These are phyloP conservation scores for Trichocomaceae sp. DNA, from an alignment of 2,329 filamentous ascomycete genomes.

Conservation along the genomic window DNA sequence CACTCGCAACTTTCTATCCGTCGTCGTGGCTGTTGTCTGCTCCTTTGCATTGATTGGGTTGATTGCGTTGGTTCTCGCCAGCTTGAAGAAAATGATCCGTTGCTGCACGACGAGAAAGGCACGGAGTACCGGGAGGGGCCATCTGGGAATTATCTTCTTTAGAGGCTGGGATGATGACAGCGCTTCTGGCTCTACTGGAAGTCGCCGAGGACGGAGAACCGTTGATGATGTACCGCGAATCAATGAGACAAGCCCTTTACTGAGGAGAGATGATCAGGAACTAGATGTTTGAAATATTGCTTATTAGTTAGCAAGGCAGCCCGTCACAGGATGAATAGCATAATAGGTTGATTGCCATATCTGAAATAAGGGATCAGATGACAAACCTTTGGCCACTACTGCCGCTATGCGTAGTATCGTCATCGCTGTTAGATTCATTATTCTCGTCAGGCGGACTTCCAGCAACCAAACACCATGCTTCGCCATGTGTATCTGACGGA, in stretches of 20 bases:
- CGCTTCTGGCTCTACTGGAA: not conserved
- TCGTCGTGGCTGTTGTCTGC: slow-evolving; percentile 25
- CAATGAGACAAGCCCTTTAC: slow-evolving; percentile 11
- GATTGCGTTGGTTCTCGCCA: slow-evolving; percentile 16
- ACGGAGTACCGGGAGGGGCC: slow-evolving; percentile 12
- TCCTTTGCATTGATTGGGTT: slow-evolving; percentile 23
- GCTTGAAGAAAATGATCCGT: slow-evolving; percentile 13
- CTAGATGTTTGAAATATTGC: not conserved
- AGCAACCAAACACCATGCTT: not conserved
- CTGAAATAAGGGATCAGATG: not conserved
- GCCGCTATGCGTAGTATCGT: not conserved
- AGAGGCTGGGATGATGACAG: slow-evolving; percentile 4
- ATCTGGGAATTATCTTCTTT: slow-evolving; percentile 10
- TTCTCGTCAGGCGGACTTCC: not conserved
- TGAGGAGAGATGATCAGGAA: not conserved
- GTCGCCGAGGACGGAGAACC: not conserved
- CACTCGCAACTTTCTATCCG: slow-evolving; percentile 34
- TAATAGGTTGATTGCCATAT: not conserved
- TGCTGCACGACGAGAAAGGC: slow-evolving; percentile 7
- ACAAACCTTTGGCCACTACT: not conserved
- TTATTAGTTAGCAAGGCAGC: not conserved
- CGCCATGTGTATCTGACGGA: not conserved
- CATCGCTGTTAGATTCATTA: not conserved
- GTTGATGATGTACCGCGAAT: not conserved
- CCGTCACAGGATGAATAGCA: not conserved